phyloP scores from a whole-genome alignment of 371 early-diverging fungal species.

The Gilbertella persicaria region DNA sequence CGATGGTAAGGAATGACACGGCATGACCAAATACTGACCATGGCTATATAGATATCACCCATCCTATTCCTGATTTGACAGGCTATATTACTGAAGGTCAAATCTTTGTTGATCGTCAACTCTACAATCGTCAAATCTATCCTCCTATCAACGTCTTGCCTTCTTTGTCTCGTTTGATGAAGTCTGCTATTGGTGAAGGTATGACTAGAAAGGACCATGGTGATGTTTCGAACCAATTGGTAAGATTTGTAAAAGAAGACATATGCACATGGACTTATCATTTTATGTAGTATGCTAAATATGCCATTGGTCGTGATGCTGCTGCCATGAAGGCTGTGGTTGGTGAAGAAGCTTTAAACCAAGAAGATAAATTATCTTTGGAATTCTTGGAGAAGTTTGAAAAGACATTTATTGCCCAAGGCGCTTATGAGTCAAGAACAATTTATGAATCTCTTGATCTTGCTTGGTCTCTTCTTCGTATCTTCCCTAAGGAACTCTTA shows the following conservation, averaged over 20 bases:
- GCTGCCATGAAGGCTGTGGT: conserved; percentile 99
- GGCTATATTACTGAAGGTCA: conserved; percentile 99
- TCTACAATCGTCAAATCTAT: conserved; percentile 99
- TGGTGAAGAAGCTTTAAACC: conserved; percentile 99
- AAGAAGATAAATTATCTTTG: conserved; percentile 97
- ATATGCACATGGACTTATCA: background rate
- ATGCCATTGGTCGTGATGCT: conserved; percentile 99
- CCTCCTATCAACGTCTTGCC: conserved; percentile 99
- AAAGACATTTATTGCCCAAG: conserved; percentile 96
- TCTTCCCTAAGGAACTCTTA: conserved; percentile 99
- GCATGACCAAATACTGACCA: background rate
- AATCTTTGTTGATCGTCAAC: conserved; percentile 99
- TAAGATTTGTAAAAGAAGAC: conserved; percentile 28
- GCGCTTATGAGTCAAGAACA: conserved; percentile 92
- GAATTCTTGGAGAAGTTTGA: conserved; percentile 99
- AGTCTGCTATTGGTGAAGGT: conserved; percentile 99
- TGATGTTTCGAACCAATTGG: conserved; percentile 99
- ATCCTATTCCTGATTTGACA: conserved; percentile 99
- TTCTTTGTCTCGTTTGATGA: conserved; percentile 99
- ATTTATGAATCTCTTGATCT: conserved; percentile 98
- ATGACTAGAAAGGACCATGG: conserved; percentile 99
- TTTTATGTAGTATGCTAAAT: conserved; percentile 97
- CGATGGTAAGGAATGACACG: conserved; percentile 85
- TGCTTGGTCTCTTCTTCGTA: conserved; percentile 98
- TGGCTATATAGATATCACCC: conserved; percentile 93